Evolutionary conservation across 1,284 basidiomycete species (phyloP).

Genomic region (Ceratobasidium sp.): DNA sequence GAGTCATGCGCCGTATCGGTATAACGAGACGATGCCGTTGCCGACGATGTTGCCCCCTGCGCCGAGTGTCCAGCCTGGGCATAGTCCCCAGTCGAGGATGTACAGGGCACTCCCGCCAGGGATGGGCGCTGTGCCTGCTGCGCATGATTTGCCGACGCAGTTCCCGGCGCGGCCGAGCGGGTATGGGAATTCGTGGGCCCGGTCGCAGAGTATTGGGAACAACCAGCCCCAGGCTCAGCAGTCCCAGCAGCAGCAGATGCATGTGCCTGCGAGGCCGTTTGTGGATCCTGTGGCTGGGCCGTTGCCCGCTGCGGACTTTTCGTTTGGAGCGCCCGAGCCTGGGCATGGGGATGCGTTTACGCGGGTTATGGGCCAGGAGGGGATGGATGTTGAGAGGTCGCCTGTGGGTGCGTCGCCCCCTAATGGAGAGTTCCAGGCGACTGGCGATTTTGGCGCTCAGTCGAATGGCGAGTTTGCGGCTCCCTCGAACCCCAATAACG

Average conservation of each 20-base stretch:
- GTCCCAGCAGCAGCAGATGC: neutral
- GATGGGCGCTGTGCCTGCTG: slow-evolving; percentile 26
- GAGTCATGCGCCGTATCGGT: neutral
- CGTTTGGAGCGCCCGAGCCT: slow-evolving; percentile 41
- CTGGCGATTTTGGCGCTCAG: neutral
- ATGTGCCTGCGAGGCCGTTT: slow-evolving; percentile 16
- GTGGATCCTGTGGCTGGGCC: slow-evolving; percentile 39
- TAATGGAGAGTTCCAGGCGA: slow-evolving; percentile 4
- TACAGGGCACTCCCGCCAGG: slow-evolving; percentile 18
- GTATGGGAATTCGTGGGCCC: neutral
- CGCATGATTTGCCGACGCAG: slow-evolving; percentile 30
- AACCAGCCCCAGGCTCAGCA: no score
- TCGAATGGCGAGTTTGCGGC: slow-evolving; percentile 1
- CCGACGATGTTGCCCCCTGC: slow-evolving; percentile 21
- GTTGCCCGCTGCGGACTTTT: slow-evolving; percentile 44
- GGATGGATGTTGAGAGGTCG: neutral
- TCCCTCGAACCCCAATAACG: neutral
- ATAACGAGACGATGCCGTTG: neutral
- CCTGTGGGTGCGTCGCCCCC: neutral
- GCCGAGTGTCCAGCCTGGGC: neutral
- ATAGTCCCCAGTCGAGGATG: neutral
- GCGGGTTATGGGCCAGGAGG: slow-evolving; percentile 4
- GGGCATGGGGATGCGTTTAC: slow-evolving; percentile 36
- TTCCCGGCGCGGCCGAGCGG: slow-evolving; percentile 13
- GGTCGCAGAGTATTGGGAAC: no score